Conservation (phyloP, 352 stramenopile species). For the Thraustochytrium striatum region DNA sequence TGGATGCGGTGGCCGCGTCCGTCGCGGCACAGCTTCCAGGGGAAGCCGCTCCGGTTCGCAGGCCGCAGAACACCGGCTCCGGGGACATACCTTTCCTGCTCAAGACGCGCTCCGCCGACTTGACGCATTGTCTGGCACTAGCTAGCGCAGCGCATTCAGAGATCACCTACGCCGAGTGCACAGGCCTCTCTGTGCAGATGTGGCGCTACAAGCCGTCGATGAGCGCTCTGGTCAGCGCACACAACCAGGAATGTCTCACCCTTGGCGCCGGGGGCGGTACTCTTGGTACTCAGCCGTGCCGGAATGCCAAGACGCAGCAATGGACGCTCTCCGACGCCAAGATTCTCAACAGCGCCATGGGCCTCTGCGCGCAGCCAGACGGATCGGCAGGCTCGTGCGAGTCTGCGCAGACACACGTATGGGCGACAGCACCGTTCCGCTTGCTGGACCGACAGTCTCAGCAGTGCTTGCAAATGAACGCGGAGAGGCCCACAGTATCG, state of each 20-base stretch:
- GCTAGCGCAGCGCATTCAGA: not conserved
- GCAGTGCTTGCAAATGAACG: not conserved
- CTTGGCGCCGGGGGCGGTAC: not conserved
- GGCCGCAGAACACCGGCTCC: not conserved
- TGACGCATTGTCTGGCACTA: not conserved
- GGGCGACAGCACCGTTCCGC: not conserved
- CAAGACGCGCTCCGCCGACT: not conserved
- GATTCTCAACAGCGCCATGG: not conserved
- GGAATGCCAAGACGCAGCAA: not conserved
- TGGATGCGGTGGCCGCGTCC: not conserved
- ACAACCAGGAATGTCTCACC: not conserved
- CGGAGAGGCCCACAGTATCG: not conserved
- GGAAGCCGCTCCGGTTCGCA: no score
- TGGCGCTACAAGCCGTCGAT: not conserved
- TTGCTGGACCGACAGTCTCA: not conserved
- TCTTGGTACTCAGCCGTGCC: not conserved
- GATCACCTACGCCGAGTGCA: not conserved
- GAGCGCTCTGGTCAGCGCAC: not conserved
- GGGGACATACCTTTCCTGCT: not conserved
- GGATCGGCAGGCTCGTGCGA: not conserved
- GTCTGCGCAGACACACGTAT: not conserved
- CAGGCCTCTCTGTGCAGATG: not conserved
- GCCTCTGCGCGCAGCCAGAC: not conserved
- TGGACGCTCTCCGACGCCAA: not conserved
- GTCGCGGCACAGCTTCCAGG: not conserved